Percentiles rank a stretch among this genome's conserved stretches.
Evolutionary conservation across 768 basidiomycete species (phyloP).

Genomic region (Boletus subcaerulescens): DNA sequence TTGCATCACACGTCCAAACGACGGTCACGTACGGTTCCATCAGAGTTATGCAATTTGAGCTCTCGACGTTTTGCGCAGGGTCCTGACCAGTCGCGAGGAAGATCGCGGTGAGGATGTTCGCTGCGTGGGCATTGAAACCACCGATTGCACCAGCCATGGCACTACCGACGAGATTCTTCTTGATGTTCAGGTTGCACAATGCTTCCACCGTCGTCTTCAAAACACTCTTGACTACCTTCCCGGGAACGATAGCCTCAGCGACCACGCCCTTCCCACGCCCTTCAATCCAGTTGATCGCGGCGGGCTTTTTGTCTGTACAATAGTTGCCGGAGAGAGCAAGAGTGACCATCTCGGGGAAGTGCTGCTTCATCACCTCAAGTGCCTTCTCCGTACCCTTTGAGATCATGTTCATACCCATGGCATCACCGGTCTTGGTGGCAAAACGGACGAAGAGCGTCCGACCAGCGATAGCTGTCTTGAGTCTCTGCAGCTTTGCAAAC

Average conservation of each 20-base stretch:
- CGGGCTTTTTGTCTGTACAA: conserved; percentile 99
- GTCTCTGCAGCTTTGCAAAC: conserved; percentile 80
- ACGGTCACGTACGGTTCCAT: conserved; percentile 85
- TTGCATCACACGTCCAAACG: conserved; percentile 1
- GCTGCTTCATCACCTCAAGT: conserved; percentile 67
- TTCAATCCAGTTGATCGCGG: conserved; percentile 99
- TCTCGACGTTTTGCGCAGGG: conserved; percentile 98
- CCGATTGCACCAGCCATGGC: conserved; percentile 99
- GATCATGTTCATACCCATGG: conserved; percentile 99
- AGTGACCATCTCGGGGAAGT: conserved; percentile 90
- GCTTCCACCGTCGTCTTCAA: conserved; percentile 93
- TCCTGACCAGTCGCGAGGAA: conserved; percentile 98
- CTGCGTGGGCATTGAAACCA: conserved; percentile 98
- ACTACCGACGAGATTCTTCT: conserved; percentile 97
- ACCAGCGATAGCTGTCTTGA: conserved; percentile 91
- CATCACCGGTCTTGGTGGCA: conserved; percentile 92
- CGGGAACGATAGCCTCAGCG: conserved; percentile 91
- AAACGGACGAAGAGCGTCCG: conserved; percentile 92
- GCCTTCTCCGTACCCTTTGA: conserved; percentile 97
- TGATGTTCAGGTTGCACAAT: conserved; percentile 85
- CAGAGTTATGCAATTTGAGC: conserved; percentile 95
- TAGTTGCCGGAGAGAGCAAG: conserved; percentile 95
- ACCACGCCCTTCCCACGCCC: conserved; percentile 98
- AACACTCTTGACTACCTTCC: conserved; percentile 82
- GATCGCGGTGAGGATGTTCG: conserved; percentile 94